These are phyloP conservation scores for Boletus rubropictus DNA, from an alignment of 768 basidiomycete genomes.

Conservation along the genomic window DNA sequence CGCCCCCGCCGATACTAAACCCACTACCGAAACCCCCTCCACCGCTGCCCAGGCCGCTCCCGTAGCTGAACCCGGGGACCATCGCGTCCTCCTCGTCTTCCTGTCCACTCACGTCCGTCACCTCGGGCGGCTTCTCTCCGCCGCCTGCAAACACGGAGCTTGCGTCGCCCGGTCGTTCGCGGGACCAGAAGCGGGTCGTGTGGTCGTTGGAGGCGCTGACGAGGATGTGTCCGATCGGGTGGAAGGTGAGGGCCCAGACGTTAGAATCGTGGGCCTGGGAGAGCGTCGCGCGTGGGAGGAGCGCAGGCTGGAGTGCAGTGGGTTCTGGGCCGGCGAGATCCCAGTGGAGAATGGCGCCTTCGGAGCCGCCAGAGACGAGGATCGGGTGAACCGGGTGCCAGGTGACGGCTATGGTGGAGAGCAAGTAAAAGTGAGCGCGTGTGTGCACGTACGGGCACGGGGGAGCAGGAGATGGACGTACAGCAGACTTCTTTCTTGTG, in stretches of 20 bases:
- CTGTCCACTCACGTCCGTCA: constrained; percentile 48
- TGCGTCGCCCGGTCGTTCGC: constrained; percentile 82
- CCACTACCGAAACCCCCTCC: constrained; percentile 14
- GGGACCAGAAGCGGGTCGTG: constrained; percentile 97
- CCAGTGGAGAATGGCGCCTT: constrained; percentile 94
- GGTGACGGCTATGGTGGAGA: constrained; percentile 51
- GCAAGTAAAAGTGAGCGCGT: background rate
- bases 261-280: constrained; percentile 98
- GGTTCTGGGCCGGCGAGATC: constrained; percentile 66
- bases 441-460: background rate
- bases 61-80: constrained; percentile 68
- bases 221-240: constrained; percentile 92
- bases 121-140: constrained; percentile 79
- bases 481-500: constrained; percentile 99
- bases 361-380: constrained; percentile 89
- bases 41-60: background rate
- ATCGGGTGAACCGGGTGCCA: constrained; percentile 96
- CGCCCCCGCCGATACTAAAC: constrained; percentile 23
- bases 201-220: constrained; percentile 96
- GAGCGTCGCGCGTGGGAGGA: constrained; percentile 72
- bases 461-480: constrained; percentile 37
- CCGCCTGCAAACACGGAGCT: constrained; percentile 73
- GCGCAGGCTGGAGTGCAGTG: constrained; percentile 32
- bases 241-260: constrained; percentile 93
- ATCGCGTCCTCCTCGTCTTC: constrained; percentile 73